A percentile compares a stretch with the other conserved stretches of the same genome.
These are phyloP conservation scores for Paralagenidium karlingii DNA, from an alignment of 352 stramenopile genomes.

Conservation along the genomic window DNA sequence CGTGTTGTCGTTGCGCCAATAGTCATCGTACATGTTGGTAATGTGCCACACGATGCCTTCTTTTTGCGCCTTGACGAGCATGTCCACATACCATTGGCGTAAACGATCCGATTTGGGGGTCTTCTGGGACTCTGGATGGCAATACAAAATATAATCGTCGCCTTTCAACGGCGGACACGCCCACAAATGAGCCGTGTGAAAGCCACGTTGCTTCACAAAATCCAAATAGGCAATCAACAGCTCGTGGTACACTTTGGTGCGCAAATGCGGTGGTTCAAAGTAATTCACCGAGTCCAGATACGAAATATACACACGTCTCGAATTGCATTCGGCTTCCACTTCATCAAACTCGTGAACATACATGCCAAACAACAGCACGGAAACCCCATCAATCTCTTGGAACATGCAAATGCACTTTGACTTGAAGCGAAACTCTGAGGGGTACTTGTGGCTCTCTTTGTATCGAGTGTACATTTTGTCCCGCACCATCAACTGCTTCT, in stretches of 20 bases:
- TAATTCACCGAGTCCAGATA: conserved; percentile 99
- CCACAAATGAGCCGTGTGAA: conserved; percentile 98
- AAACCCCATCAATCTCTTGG: conserved; percentile 98
- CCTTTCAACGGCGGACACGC: conserved; percentile 98
- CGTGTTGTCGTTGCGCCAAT: conserved; percentile 82
- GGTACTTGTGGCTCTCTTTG: conserved; percentile 84
- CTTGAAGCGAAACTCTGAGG: conserved; percentile 84
- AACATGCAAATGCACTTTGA: conserved; percentile 99
- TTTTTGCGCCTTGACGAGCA: conserved; percentile 77
- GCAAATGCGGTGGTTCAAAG: conserved; percentile 92
- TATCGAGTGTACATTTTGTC: conserved; percentile 94
- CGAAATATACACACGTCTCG: conserved; percentile 94
- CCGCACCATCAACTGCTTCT: conserved; percentile 91
- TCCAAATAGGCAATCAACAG: conserved; percentile 97
- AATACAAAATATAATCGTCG: conserved; percentile 99
- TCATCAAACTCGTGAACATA: conserved; percentile 99
- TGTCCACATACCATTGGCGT: conserved; percentile 90
- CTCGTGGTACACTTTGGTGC: conserved; percentile 99
- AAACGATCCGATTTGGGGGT: conserved; percentile 97
- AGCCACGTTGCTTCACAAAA: conserved; percentile 94
- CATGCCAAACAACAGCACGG: conserved; percentile 98
- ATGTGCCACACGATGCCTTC: conserved; percentile 90
- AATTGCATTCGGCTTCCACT: conserved; percentile 92
- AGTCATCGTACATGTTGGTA: conserved; percentile 95
- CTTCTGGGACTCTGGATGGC: conserved; percentile 98